phyloP scores from a whole-genome alignment of 1,284 basidiomycete species.

The Anthracocystis walkeri region DNA sequence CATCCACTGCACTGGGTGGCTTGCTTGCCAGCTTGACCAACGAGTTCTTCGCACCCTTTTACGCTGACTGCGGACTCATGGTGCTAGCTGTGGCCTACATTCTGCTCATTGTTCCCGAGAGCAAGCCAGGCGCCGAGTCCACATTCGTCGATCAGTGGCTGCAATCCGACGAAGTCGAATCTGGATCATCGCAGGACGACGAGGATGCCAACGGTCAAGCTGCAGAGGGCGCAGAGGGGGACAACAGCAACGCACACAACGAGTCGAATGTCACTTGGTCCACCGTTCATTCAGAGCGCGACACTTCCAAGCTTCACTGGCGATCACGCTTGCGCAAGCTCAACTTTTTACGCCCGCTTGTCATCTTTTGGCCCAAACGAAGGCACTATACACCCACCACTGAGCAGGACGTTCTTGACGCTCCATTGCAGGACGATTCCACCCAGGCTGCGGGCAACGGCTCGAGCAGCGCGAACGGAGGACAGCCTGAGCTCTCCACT shows the following conservation, averaged over 20 bases:
- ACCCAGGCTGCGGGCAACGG: background rate
- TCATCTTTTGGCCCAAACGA: slow-evolving; percentile 50
- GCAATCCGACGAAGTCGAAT: slow-evolving; percentile 36
- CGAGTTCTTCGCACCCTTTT: slow-evolving; percentile 64
- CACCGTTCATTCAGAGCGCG: slow-evolving; percentile 33
- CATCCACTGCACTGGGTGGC: slow-evolving; percentile 57
- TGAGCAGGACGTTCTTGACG: slow-evolving; percentile 31
- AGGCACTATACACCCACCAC: slow-evolving; percentile 37
- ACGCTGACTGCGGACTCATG: slow-evolving; percentile 55
- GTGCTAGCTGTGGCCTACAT: slow-evolving; percentile 53
- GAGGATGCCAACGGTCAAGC: slow-evolving; percentile 2
- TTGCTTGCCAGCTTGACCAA: slow-evolving; percentile 56
- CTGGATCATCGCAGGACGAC: slow-evolving; percentile 18
- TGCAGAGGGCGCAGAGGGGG: background rate
- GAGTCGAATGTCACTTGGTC: slow-evolving; percentile 41
- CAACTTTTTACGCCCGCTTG: slow-evolving; percentile 58
- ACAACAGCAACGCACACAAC: slow-evolving; percentile 14
- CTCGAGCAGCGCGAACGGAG: background rate
- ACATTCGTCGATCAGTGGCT: slow-evolving; percentile 58
- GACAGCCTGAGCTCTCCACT: slow-evolving; percentile 21
- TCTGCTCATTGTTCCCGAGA: slow-evolving; percentile 58
- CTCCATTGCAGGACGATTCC: slow-evolving; percentile 13
- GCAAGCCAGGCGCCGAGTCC: slow-evolving; percentile 46
- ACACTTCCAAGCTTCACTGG: slow-evolving; percentile 43
- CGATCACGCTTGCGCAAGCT: slow-evolving; percentile 41